A percentile compares a stretch with the other conserved stretches of the same genome.
Evolutionary conservation across 129 eudicot species (phyloP).

Genomic region (Tagetes patula): DNA sequence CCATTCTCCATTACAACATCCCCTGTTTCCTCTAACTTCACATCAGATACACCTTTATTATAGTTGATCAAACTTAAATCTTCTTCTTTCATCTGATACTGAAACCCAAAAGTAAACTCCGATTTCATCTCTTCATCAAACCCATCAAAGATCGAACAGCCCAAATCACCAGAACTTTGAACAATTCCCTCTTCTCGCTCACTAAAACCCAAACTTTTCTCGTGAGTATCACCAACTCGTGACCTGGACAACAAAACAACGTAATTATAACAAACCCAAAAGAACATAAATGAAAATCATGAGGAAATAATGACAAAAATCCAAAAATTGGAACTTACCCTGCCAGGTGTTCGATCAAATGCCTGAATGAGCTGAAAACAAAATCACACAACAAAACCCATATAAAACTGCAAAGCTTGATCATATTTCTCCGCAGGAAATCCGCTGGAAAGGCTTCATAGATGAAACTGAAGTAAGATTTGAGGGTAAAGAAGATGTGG

Average conservation of each 20-base stretch:
- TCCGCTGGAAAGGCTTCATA: constrained; percentile 31
- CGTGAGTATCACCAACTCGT: constrained; percentile 20
- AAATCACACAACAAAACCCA: constrained; percentile 44
- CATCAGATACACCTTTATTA: constrained; percentile 17
- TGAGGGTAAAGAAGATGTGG: constrained; percentile 30
- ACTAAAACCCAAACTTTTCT: constrained; percentile 28
- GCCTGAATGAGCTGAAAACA: constrained; percentile 32
- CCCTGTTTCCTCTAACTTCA: constrained; percentile 41
- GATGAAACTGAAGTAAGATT: constrained; percentile 23
- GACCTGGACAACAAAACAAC: constrained; percentile 40
- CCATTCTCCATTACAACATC: constrained; percentile 39
- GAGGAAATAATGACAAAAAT: background rate
- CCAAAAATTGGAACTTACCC: constrained; percentile 36
- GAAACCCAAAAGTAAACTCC: constrained; percentile 39
- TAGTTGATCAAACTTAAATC: constrained; percentile 13
- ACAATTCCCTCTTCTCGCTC: constrained; percentile 33
- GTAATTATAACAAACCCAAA: background rate
- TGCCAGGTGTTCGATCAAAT: constrained; percentile 31
- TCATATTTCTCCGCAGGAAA: constrained; percentile 30
- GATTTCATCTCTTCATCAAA: constrained; percentile 39
- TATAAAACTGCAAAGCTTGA: constrained; percentile 32
- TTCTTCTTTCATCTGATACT: constrained; percentile 30
- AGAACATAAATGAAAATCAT: background rate
- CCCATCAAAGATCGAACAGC: constrained; percentile 30
- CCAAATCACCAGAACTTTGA: constrained; percentile 12